Conservation (phyloP, 1,139 yeast species). For the Zygosaccharomyces pseudobailii region DNA sequence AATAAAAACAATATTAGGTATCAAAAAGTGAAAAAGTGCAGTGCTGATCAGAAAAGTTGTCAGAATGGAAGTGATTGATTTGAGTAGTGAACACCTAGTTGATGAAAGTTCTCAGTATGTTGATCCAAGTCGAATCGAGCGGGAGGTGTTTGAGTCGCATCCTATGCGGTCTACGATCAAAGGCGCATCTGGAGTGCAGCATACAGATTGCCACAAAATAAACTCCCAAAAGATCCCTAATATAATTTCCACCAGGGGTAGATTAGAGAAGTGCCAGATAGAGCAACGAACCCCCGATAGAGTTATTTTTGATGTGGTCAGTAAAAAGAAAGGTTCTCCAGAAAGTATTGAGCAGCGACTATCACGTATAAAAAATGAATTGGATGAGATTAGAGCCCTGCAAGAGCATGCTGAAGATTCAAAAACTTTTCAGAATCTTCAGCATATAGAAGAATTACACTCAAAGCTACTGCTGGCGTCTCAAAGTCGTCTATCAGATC, state of each 20-base stretch:
- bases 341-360: slow-evolving; percentile 6
- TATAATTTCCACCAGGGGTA: slow-evolving; percentile 13
- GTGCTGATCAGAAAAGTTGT: neutral
- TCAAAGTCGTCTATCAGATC: neutral
- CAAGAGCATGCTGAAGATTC: slow-evolving; percentile 8
- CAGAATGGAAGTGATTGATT: slow-evolving; percentile 10
- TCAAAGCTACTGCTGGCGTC: neutral
- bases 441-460: neutral
- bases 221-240: slow-evolving; percentile 14
- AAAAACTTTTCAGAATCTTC: neutral
- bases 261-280: slow-evolving; percentile 9
- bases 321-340: neutral
- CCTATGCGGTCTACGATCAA: slow-evolving; percentile 34
- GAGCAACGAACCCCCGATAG: neutral
- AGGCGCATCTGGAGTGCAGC: slow-evolving; percentile 40
- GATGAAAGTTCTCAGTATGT: slow-evolving; percentile 19
- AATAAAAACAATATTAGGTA: neutral
- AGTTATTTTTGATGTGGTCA: neutral
- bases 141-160: slow-evolving; percentile 48
- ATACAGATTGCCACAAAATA: slow-evolving; percentile 29
- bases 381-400: slow-evolving; percentile 6
- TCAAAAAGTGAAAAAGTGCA: neutral
- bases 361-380: slow-evolving; percentile 12
- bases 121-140: slow-evolving; percentile 28
- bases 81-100: slow-evolving; percentile 36